Conservation (phyloP, 2,329 filamentous ascomycete species). For the Balansia obtecta region DNA sequence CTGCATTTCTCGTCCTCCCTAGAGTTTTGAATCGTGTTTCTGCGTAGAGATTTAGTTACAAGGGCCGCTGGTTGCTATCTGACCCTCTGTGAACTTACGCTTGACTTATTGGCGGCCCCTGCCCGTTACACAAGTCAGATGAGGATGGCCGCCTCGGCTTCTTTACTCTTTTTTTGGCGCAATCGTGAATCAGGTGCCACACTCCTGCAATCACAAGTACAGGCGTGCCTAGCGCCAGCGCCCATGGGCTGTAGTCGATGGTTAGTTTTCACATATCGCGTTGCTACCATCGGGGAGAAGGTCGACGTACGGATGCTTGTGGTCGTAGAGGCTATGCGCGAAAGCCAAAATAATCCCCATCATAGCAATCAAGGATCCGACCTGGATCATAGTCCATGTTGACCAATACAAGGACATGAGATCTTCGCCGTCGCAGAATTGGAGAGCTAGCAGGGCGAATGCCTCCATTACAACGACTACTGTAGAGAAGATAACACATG, state of each 20-base stretch:
- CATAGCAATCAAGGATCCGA: conserved; percentile 46
- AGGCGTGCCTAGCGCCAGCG: conserved; percentile 45
- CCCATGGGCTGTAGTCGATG: conserved; percentile 33
- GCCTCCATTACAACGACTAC: conserved; percentile 40
- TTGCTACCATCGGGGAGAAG: not conserved
- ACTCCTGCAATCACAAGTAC: conserved; percentile 45
- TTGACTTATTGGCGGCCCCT: conserved; percentile 28
- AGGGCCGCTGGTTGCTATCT: not conserved
- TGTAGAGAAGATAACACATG: conserved; percentile 32
- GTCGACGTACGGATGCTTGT: conserved; percentile 36
- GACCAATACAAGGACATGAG: conserved; percentile 49
- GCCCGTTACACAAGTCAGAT: conserved; percentile 12
- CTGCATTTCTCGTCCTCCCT: conserved; percentile 21
- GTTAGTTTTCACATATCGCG: not conserved
- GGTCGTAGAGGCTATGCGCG: conserved; percentile 34
- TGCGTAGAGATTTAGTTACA: not conserved
- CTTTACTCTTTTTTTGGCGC: conserved; percentile 23
- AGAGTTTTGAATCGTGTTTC: conserved; percentile 25
- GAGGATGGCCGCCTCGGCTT: conserved; percentile 15
- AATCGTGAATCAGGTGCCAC: conserved; percentile 34
- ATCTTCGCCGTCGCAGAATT: conserved; percentile 49
- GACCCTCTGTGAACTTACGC: conserved; percentile 21
- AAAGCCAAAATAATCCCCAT: conserved; percentile 42
- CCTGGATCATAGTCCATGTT: conserved; percentile 47
- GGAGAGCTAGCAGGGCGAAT: conserved; percentile 38